Percentiles rank a stretch among this genome's conserved stretches.
Conservation (phyloP, 208 protist genomes). For the Crithidia sp. region DNA sequence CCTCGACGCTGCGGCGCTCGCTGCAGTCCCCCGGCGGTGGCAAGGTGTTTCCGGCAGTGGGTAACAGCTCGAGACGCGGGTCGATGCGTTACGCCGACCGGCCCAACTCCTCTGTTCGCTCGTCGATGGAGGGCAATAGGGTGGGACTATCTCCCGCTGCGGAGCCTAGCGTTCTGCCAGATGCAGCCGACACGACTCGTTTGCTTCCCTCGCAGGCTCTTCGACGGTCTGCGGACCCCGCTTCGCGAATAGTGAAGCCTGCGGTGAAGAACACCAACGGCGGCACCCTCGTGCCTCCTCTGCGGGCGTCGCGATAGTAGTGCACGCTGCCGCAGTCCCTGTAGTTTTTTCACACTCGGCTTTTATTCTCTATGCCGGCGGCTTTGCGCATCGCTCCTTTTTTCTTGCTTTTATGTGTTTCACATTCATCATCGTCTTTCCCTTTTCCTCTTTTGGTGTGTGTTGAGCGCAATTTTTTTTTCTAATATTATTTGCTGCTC, state of each 20-base stretch:
- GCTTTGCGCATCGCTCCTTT: too few relatives aligned
- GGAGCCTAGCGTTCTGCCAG: constrained; percentile 16
- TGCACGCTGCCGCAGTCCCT: neutral
- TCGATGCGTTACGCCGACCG: constrained; percentile 15
- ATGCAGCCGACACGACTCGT: neutral
- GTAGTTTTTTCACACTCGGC: too few relatives aligned
- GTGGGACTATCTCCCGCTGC: constrained; percentile 6
- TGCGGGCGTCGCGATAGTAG: constrained; percentile 12
- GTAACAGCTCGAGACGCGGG: neutral
- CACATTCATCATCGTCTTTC: neutral
- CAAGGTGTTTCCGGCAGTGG: constrained; percentile 3
- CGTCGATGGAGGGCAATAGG: neutral
- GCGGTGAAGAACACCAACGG: constrained; percentile 1
- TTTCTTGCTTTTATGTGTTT: neutral
- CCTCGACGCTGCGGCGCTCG: constrained; percentile 13
- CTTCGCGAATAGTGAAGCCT: neutral
- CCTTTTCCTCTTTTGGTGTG: neutral
- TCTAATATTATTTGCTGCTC: neutral
- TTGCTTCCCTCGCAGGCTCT: constrained; percentile 7
- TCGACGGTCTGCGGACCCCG: constrained; percentile 18
- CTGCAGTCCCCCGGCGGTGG: constrained; percentile 13
- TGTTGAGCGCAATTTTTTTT: neutral
- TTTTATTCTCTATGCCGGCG: too few relatives aligned
- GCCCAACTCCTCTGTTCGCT: constrained; percentile 13
- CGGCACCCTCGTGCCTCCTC: neutral